Evolutionary conservation across 306 rosid species (phyloP).

Genomic region (Prunus fruticosa): DNA sequence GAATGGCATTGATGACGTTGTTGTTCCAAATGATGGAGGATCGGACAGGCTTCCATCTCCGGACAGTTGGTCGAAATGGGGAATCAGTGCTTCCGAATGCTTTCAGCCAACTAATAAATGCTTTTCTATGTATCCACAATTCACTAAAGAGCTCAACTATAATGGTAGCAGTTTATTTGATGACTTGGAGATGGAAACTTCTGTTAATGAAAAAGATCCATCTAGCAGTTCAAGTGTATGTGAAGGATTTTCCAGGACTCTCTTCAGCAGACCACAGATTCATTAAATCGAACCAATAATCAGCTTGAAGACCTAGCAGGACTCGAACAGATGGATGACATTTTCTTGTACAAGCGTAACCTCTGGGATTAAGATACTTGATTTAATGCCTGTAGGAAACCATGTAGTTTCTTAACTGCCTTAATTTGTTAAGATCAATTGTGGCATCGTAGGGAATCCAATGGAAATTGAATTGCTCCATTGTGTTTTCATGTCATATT

Average conservation of each 20-base stretch:
- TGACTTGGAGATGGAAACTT: conserved; percentile 42
- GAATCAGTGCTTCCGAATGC: conserved; percentile 37
- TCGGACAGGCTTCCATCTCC: conserved; percentile 60
- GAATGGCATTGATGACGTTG: conserved; percentile 40
- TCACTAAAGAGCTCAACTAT: conserved; percentile 33
- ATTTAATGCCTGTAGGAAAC: conserved; percentile 49
- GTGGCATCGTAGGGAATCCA: conserved; percentile 35
- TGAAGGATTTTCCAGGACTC: conserved; percentile 47
- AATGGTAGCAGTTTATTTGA: conserved; percentile 32
- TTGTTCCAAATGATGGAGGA: conserved; percentile 46
- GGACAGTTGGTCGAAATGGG: conserved; percentile 70
- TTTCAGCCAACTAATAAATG: conserved; percentile 31
- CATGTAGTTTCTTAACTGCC: conserved; percentile 39
- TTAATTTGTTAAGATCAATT: conserved; percentile 32
- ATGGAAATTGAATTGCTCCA: conserved; percentile 50
- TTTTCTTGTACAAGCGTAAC: conserved; percentile 74
- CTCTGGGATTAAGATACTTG: conserved; percentile 65
- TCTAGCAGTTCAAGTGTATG: conserved; percentile 54
- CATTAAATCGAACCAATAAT: conserved; percentile 28
- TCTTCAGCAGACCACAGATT: conserved; percentile 30
- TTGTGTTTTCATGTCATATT: conserved; percentile 38
- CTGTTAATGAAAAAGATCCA: conserved; percentile 39
- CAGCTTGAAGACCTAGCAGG: conserved; percentile 54
- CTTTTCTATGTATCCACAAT: conserved; percentile 28
- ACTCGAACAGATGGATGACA: conserved; percentile 60